phyloP scores from a whole-genome alignment of 192 early-diverging fungal species.

The Gryganskiella cystojenkinii region DNA sequence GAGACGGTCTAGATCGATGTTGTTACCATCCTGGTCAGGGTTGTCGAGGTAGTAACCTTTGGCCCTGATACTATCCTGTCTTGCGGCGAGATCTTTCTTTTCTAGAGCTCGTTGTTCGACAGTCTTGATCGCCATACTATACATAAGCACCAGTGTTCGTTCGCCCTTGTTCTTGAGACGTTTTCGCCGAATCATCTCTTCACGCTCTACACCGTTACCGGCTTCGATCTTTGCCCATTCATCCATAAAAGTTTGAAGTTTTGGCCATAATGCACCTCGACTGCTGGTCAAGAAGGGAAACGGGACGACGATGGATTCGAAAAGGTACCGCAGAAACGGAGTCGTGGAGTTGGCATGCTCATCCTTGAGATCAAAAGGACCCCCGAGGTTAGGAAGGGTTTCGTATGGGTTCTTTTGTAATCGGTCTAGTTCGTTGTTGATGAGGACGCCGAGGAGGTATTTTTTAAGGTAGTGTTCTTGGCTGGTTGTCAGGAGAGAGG shows the following conservation, averaged over 20 bases:
- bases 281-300: conserved; percentile 58
- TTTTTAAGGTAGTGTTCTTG: conserved; percentile 63
- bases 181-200: conserved; percentile 23
- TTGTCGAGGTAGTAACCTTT: too few relatives aligned
- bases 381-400: conserved; percentile 11
- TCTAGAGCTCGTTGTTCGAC: conserved; percentile 12
- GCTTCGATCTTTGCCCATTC: conserved; percentile 54
- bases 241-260: conserved; percentile 53
- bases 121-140: conserved; percentile 29
- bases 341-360: conserved; percentile 17
- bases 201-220: conserved; percentile 25
- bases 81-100: conserved; percentile 1
- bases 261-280: conserved; percentile 52
- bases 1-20: conserved; percentile 48
- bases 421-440: conserved; percentile 48
- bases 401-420: conserved; percentile 21
- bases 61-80: background rate
- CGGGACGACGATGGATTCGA: conserved; percentile 43
- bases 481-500: conserved; percentile 20
- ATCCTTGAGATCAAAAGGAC: conserved; percentile 14
- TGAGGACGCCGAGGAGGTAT: conserved; percentile 54
- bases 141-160: conserved; percentile 10
- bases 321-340: conserved; percentile 55
- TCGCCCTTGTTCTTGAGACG: conserved; percentile 21
- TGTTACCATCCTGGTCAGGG: conserved; percentile 16